phyloP scores from a whole-genome alignment of 2,329 filamentous ascomycete species.

The Xylaria sp. region DNA sequence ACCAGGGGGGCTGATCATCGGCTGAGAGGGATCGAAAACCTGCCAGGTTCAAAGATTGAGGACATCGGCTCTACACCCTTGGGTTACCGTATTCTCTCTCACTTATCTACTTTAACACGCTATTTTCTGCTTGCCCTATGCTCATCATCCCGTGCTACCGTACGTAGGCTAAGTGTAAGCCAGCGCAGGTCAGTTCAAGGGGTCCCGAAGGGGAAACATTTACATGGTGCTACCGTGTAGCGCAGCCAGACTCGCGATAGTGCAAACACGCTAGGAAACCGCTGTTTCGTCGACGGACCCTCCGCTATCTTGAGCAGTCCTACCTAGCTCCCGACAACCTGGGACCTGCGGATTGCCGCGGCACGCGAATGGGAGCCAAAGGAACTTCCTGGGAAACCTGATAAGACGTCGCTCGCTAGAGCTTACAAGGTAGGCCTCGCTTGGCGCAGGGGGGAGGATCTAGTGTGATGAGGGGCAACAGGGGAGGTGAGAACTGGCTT shows the following conservation, averaged over 20 bases:
- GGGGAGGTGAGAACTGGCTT: no score
- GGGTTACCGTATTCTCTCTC: neutral
- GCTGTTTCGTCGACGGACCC: neutral
- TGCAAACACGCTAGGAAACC: neutral
- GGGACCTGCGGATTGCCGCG: neutral
- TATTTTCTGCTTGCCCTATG: no score
- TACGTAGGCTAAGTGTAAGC: no score
- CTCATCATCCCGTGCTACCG: no score
- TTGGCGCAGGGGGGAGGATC: no score
- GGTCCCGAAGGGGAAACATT: neutral
- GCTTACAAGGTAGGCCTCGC: neutral
- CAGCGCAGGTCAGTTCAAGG: no score
- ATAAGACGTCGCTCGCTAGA: neutral
- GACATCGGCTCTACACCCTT: neutral
- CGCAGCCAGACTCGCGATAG: neutral
- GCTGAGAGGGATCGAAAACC: neutral
- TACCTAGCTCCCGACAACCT: conserved; percentile 21
- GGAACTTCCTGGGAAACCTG: neutral
- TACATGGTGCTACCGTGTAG: neutral
- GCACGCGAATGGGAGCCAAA: no score
- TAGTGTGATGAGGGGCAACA: no score
- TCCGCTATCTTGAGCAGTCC: neutral
- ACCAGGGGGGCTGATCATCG: neutral
- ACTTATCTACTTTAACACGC: neutral
- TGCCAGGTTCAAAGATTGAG: conserved; percentile 9